A percentile compares a stretch with the other conserved stretches of the same genome.
Conservation (phyloP, 2,329 filamentous ascomycete genomes). For the Zasmidium angulare region DNA sequence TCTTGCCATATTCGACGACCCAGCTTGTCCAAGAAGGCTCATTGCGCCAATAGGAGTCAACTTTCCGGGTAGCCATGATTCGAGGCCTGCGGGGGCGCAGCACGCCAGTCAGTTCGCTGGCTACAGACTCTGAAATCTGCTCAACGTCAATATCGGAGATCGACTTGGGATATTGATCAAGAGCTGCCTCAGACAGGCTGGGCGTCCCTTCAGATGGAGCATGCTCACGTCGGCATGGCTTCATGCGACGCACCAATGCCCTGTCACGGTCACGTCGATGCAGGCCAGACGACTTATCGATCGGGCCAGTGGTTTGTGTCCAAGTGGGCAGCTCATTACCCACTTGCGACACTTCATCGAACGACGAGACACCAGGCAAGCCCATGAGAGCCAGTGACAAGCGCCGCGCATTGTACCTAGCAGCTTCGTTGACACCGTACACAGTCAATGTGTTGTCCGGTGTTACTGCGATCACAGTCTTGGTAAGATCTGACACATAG, state of each 20-base stretch:
- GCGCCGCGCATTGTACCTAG: constrained; percentile 21
- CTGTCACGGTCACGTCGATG: background rate
- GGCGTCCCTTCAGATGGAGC: background rate
- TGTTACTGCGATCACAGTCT: constrained; percentile 13
- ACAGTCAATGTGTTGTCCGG: constrained; percentile 4
- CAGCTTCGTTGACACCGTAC: constrained; percentile 1
- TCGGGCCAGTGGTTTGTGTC: background rate
- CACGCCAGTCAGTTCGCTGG: background rate
- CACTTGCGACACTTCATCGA: background rate
- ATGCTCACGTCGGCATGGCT: background rate
- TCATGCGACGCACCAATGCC: background rate
- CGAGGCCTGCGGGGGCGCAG: background rate
- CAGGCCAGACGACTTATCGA: background rate
- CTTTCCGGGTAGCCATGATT: background rate
- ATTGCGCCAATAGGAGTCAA: constrained; percentile 9
- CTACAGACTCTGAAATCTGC: background rate
- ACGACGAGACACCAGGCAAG: constrained; percentile 8
- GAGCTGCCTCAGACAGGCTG: too few relatives aligned
- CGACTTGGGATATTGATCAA: too few relatives aligned
- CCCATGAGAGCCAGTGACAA: constrained; percentile 21
- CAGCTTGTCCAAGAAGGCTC: background rate
- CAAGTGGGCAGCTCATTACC: background rate
- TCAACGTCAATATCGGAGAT: too few relatives aligned
- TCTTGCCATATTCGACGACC: constrained; percentile 1
- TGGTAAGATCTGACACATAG: constrained; percentile 20